Evolutionary conservation across 768 basidiomycete species (phyloP), one percentile per base, ranked within the genome.

Genomic region (Pilatotrama ljubarskyi): DNA sequence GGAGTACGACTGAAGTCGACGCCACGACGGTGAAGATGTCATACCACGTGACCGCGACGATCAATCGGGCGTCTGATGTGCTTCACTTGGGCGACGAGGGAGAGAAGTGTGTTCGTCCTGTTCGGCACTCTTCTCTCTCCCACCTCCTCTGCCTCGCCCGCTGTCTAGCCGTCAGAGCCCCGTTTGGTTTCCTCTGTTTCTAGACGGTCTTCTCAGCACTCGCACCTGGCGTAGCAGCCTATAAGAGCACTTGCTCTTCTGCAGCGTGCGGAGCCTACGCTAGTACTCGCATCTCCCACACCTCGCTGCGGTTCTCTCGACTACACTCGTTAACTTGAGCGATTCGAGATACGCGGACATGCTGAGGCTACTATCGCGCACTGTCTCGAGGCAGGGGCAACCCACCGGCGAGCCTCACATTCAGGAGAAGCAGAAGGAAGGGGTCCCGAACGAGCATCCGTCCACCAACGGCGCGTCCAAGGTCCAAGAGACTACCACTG

Each of bases 1-100:
- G n/a, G n/a, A n/a, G n/a, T n/a, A 32, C 29, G 4, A 10, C 29
- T 32, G 29, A 32, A 3, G 2, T 17, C 14, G 40, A 42, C 46
- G 55, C 55, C 46, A 55, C 54, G 36, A 55, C 0, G 55, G 36
- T 4, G 20, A 24, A 38, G 17, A 5, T 22, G 36, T 43, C n/a
- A 43, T 7, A 40, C 7, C 56, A 58, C 56, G 56, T 58, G 56
- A 58, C 32, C 56, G 56, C 29, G 48, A 50, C 49, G n/a, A 22
- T 14, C 17, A 15, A n/a, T n/a, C 29, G 46, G 24, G 47, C 37
- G n/a, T 20, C 44, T n/a, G n/a, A n/a, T n/a, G n/a, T 44, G 18
- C 17, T 20, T 17, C 32, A 18, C 36, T 20, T 47, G 32, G 22
- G 44, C 48, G 25, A 29, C 25, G 42, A 18, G 42, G 42, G 18